Base-by-base conservation (phyloP, 805 yeast species). In the Wickerhamomyces strasburgensis region DNA sequence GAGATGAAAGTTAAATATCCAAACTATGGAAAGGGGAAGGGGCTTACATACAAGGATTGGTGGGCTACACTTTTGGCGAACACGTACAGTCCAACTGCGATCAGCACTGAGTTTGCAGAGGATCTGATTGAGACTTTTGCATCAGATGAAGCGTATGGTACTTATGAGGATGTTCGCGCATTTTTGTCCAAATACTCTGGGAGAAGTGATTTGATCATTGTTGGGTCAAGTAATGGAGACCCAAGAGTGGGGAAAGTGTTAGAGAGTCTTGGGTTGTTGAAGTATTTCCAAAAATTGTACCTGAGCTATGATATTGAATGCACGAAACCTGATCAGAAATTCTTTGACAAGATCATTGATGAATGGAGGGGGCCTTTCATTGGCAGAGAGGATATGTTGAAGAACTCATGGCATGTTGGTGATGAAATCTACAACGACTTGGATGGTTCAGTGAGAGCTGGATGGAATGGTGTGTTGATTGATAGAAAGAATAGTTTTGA, bases 221-320 rank as follows among this genome's bases (percentile, higher is more conserved):
- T 74, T 1, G 65, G 75, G 4, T 61, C 76, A 7, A 73, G 81
- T 39, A 83, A 83, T 52, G 78, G 86, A 0, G 89, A 82, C 55
- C 69, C 72, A 3, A 49, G 78, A 13, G 72, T 73, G n/a, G 52
- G 61, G 21, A 49, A 53, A 5, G 56, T 79, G 4, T 42, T 83
- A 19, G 44, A 71, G 19, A 64, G 69, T 45, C 64, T 82, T 31
- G 72, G 67, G 0, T 44, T 80, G 14, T 44, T 48, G 15, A 37
- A 62, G 15, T 75, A 52, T 46, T 67, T 80, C 44, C 50, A 59
- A 8, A 47, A 51, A 2, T 60, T 77, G 4, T 74, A 68, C 49
- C 49, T 78, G 6, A 75, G 84, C 4, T 82, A 80, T 55, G 74
- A 79, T 43, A 34, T 78, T 7, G 83, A 72, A 3, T 43, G 60